These are phyloP conservation scores for Pythium graminicola DNA, from an alignment of 352 stramenopile species.

Conservation along the genomic window DNA sequence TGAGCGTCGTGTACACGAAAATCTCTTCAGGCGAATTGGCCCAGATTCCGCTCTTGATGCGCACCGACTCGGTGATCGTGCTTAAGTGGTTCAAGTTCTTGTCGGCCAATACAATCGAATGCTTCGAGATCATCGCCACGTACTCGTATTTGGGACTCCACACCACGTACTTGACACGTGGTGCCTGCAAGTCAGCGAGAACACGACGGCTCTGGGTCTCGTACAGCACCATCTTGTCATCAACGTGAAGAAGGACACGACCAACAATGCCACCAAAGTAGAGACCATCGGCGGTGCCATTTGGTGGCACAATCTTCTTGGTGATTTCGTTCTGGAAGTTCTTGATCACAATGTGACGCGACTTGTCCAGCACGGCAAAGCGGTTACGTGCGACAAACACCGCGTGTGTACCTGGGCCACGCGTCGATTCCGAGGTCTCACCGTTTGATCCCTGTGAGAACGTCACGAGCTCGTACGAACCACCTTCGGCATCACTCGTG, in stretches of 20 bases:
- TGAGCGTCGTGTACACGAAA: slow-evolving; percentile 98
- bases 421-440: slow-evolving; percentile 90
- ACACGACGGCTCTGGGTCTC: slow-evolving; percentile 96
- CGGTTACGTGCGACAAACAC: slow-evolving; percentile 97
- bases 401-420: slow-evolving; percentile 91
- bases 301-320: slow-evolving; percentile 95
- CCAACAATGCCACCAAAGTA: slow-evolving; percentile 96
- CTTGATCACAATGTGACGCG: slow-evolving; percentile 96
- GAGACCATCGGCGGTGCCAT: slow-evolving; percentile 92
- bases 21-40: slow-evolving; percentile 88
- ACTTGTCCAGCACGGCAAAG: slow-evolving; percentile 98
- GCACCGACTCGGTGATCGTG: slow-evolving; percentile 96
- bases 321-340: slow-evolving; percentile 99
- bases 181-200: slow-evolving; percentile 93
- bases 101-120: slow-evolving; percentile 95
- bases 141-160: slow-evolving; percentile 97
- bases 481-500: slow-evolving; percentile 93
- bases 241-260: slow-evolving; percentile 94
- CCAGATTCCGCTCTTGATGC: slow-evolving; percentile 93
- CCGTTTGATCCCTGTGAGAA: slow-evolving; percentile 77
- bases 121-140: slow-evolving; percentile 97
- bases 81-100: slow-evolving; percentile 97
- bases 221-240: slow-evolving; percentile 98
- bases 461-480: slow-evolving; percentile 97
- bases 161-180: slow-evolving; percentile 96